Conservation (phyloP, 192 early-diverging fungal genomes). For the Backusella tuberculispora region DNA sequence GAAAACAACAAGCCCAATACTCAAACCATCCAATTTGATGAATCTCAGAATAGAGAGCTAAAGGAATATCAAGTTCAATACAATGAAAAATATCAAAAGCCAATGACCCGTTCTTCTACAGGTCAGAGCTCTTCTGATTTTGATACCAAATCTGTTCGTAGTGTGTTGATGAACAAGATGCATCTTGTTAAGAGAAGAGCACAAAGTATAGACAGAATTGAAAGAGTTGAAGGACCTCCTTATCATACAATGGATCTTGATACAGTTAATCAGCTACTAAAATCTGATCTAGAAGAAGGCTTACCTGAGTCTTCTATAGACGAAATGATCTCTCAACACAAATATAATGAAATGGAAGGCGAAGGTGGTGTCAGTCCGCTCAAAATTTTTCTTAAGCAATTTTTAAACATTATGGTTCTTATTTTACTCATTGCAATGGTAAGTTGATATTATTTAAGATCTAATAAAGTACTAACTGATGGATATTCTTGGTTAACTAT, state of each 20-base stretch:
- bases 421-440: slow-evolving; percentile 68
- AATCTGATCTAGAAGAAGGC: slow-evolving; percentile 47
- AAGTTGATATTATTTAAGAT: not conserved
- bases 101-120: slow-evolving; percentile 19
- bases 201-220: slow-evolving; percentile 21
- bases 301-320: slow-evolving; percentile 52
- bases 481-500: slow-evolving; percentile 4
- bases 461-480: not conserved
- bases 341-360: slow-evolving; percentile 69
- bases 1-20: not conserved
- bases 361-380: slow-evolving; percentile 66
- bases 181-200: slow-evolving; percentile 32
- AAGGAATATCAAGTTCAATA: slow-evolving; percentile 22
- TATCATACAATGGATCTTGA: slow-evolving; percentile 43
- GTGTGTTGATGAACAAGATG: slow-evolving; percentile 37
- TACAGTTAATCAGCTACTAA: slow-evolving; percentile 32
- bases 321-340: slow-evolving; percentile 46
- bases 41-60: slow-evolving; percentile 17
- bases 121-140: slow-evolving; percentile 24
- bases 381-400: slow-evolving; percentile 64
- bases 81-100: slow-evolving; percentile 24
- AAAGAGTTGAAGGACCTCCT: slow-evolving; percentile 30
- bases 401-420: slow-evolving; percentile 68
- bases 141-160: slow-evolving; percentile 36
- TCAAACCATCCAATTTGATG: slow-evolving; percentile 20